Evolutionary conservation across 1,284 basidiomycete genomes (phyloP).

Genomic region (Ustilago curta): DNA sequence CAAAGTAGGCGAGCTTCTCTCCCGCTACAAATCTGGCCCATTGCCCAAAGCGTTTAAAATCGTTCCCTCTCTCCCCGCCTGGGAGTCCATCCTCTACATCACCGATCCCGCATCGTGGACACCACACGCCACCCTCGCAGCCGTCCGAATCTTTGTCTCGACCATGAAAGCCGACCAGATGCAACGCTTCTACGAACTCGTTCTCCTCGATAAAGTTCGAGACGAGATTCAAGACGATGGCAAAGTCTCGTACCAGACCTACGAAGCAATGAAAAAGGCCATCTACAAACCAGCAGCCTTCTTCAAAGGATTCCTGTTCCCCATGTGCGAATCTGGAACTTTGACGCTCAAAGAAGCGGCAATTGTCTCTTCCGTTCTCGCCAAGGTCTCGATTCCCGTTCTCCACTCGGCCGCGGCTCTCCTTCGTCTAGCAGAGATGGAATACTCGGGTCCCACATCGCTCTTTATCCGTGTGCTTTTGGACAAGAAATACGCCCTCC

Average conservation of each 20-base stretch:
- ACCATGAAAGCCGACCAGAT: constrained; percentile 96
- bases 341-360: constrained; percentile 95
- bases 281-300: constrained; percentile 97
- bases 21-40: constrained; percentile 92
- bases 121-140: constrained; percentile 92
- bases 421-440: constrained; percentile 93
- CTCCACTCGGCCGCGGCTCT: constrained; percentile 96
- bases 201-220: constrained; percentile 88
- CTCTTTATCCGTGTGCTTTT: constrained; percentile 96
- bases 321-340: constrained; percentile 81
- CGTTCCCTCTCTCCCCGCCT: constrained; percentile 92
- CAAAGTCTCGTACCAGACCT: constrained; percentile 94
- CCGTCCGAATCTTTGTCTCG: constrained; percentile 94
- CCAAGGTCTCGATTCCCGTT: constrained; percentile 92
- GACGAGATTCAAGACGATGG: constrained; percentile 84
- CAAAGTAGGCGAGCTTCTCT: constrained; percentile 87
- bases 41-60: constrained; percentile 99
- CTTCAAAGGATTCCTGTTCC: constrained; percentile 98
- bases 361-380: constrained; percentile 90
- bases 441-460: constrained; percentile 92
- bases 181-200: constrained; percentile 92
- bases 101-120: constrained; percentile 94
- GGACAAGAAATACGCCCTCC: constrained; percentile 98
- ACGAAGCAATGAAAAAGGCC: constrained; percentile 89
- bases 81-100: constrained; percentile 94